Conservation (phyloP, 306 rosid genomes). For the Urtica urens region DNA sequence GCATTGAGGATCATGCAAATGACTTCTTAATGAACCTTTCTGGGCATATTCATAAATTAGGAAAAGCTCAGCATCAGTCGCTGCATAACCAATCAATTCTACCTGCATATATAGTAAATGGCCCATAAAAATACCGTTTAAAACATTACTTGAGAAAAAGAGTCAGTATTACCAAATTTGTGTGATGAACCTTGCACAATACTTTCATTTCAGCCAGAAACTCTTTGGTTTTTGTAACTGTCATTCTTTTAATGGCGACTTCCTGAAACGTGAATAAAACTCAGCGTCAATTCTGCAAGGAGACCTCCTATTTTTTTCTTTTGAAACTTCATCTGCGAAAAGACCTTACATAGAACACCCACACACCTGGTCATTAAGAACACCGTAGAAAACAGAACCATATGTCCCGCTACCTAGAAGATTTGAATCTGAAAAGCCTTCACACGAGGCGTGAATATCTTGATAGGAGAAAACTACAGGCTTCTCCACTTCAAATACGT, state of each 20-base stretch:
- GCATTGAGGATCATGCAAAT: conserved; percentile 81
- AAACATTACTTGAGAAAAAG: too few species aligned
- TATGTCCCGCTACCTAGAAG: conserved; percentile 93
- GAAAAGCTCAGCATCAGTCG: conserved; percentile 77
- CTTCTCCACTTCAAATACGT: conserved; percentile 63
- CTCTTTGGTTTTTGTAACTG: conserved; percentile 82
- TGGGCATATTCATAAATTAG: conserved; percentile 86
- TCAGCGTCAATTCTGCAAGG: background rate
- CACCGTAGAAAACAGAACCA: conserved; percentile 81
- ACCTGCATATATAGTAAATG: conserved; percentile 79
- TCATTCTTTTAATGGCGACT: conserved; percentile 96
- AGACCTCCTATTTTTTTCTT: too few species aligned
- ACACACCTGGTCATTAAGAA: conserved; percentile 75
- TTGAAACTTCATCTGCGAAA: background rate
- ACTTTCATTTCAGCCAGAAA: conserved; percentile 88
- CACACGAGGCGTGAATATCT: conserved; percentile 62
- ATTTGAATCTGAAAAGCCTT: conserved; percentile 79
- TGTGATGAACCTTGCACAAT: conserved; percentile 89
- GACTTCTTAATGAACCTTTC: conserved; percentile 88
- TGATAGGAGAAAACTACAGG: conserved; percentile 71
- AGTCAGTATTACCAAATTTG: conserved; percentile 66
- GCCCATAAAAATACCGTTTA: too few species aligned
- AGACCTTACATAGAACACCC: conserved; percentile 9
- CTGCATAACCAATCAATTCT: conserved; percentile 96
- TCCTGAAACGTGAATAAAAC: conserved; percentile 45